Conservation (phyloP, 768 basidiomycete species). For the Cystofilobasidium capitatum region DNA sequence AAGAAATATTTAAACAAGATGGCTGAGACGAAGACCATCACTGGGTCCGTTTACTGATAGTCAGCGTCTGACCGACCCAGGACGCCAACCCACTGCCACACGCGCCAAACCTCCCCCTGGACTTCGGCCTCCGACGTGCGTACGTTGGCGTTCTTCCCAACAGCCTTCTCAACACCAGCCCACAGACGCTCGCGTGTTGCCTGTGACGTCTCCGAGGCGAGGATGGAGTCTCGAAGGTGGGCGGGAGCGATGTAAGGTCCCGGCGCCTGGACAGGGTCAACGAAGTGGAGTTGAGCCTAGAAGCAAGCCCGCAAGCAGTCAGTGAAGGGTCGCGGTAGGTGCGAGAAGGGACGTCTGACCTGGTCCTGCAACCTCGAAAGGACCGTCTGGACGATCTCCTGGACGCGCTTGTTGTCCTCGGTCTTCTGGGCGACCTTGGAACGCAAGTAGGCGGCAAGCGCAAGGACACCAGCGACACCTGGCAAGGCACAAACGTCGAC, state of each 20-base stretch:
- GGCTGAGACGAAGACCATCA: too few relatives aligned
- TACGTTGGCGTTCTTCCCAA: conserved; percentile 85
- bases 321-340: neutral
- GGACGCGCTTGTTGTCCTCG: conserved; percentile 56
- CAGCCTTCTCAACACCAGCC: conserved; percentile 70
- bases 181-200: conserved; percentile 58
- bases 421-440: conserved; percentile 47
- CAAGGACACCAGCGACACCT: conserved; percentile 37
- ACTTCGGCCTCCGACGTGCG: conserved; percentile 70
- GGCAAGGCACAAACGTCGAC: conserved; percentile 31
- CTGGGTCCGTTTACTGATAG: neutral
- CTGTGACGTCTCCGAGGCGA: conserved; percentile 72
- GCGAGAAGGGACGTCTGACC: conserved; percentile 4
- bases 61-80: neutral
- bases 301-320: neutral
- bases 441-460: conserved; percentile 38
- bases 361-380: conserved; percentile 60
- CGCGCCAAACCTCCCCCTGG: conserved; percentile 20
- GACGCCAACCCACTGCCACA: conserved; percentile 21
- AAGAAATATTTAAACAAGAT: too few relatives aligned
- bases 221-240: conserved; percentile 75
- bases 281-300: conserved; percentile 71
- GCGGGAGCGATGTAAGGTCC: conserved; percentile 71
- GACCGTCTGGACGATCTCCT: conserved; percentile 65
- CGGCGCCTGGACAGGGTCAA: conserved; percentile 65